Evolutionary conservation across 495 filamentous ascomycete species (phyloP), one percentile per base, ranked within the genome.

Genomic region (Penicillium mononematosum): DNA sequence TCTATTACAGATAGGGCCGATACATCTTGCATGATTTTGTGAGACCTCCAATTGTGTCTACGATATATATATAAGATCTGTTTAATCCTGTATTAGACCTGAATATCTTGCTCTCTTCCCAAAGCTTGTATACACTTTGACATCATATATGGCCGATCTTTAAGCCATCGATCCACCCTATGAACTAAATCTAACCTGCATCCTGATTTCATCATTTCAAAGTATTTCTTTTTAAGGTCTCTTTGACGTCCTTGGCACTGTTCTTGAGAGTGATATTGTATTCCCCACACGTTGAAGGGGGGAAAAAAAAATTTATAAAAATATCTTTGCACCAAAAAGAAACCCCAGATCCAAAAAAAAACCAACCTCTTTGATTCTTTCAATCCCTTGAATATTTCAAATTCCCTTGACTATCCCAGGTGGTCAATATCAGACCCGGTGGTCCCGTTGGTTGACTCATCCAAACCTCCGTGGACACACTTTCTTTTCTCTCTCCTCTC

Each of bases 401-500:
- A 16, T 38, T 7, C 17, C 36, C 11, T 41, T 42, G 25, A 32
- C 27, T 39, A 24, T 22, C 34, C 27, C 25, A 10, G 14, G 44
- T 45, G 14, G 44, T 46, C 20, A n/a, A 27, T n/a, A 39, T n/a
- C 34, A n/a, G n/a, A 16, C 36, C 16, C 36, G n/a, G 36, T 39
- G 36, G 22, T 52, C 36, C 20, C 25, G 36, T 41, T 27, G 48
- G 43, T 67, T 69, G 66, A 69, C 63, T 66, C 66, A 69, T 64
- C 64, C 58, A 55, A 57, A 24, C 47, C 49, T 38, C 45, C 29
- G 17, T 14, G 27, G 27, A 8, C 5, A 42, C 52, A 49, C 55
- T 39, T 45, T 46, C n/a, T 31, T 36, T 55, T 43, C 42, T 27
- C 31, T 19, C 36, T 17, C 34, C 25, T 25, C 45, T 31, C 45